Evolutionary conservation across 371 early-diverging fungal species (phyloP).

Genomic region (Apophysomyces variabilis): DNA sequence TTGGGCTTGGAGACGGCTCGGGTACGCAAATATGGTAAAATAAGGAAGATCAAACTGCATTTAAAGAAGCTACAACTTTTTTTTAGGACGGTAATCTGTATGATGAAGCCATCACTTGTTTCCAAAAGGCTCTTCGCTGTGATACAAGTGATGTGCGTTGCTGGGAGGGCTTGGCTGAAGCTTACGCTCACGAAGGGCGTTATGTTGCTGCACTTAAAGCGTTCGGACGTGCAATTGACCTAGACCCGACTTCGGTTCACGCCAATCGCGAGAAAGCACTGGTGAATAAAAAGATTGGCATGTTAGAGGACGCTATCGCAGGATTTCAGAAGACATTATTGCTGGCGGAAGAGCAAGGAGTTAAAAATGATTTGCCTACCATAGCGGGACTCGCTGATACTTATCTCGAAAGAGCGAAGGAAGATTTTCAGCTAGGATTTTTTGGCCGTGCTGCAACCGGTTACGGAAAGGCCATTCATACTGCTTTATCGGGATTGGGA

Average conservation of each 20-base stretch:
- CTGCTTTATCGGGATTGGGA: slow-evolving; percentile 31
- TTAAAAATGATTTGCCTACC: slow-evolving; percentile 55
- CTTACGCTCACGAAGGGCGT: slow-evolving; percentile 86
- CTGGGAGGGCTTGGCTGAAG: slow-evolving; percentile 91
- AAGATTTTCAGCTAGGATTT: slow-evolving; percentile 69
- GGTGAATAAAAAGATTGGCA: slow-evolving; percentile 68
- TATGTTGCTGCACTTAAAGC: slow-evolving; percentile 84
- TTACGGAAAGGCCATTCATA: slow-evolving; percentile 54
- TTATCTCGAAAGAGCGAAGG: slow-evolving; percentile 64
- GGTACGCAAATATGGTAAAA: slow-evolving; percentile 72
- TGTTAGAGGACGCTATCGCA: slow-evolving; percentile 66
- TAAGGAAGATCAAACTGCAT: not conserved
- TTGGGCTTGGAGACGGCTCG: slow-evolving; percentile 86
- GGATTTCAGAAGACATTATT: slow-evolving; percentile 54
- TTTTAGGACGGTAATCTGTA: slow-evolving; percentile 44
- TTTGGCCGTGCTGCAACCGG: slow-evolving; percentile 74
- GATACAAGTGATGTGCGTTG: slow-evolving; percentile 67
- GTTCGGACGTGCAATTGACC: slow-evolving; percentile 71
- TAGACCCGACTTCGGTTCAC: slow-evolving; percentile 59
- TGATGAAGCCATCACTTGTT: slow-evolving; percentile 74
- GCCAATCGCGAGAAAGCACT: slow-evolving; percentile 61
- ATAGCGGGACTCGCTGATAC: slow-evolving; percentile 70
- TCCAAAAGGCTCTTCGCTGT: slow-evolving; percentile 81
- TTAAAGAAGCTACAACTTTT: not conserved
- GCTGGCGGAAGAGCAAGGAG: slow-evolving; percentile 44